phyloP scores from a whole-genome alignment of 441 rosid genomes.

The Flueggea neowawraea region DNA sequence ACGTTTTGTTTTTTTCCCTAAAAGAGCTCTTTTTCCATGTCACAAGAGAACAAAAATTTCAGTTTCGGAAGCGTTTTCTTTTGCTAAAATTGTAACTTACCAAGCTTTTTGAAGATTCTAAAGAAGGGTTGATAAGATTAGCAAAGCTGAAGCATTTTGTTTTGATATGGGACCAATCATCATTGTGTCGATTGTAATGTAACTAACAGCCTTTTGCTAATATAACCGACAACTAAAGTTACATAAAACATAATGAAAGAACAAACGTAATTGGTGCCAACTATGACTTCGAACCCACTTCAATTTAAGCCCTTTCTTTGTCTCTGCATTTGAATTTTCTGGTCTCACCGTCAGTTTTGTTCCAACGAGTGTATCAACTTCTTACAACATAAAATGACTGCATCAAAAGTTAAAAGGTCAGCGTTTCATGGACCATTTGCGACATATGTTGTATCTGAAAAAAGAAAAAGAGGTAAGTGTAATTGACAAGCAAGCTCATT shows the following conservation, averaged over 20 bases:
- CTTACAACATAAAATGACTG: slow-evolving; percentile 18
- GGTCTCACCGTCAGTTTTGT: not conserved
- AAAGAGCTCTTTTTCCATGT: too few species aligned
- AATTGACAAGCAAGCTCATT: too few species aligned
- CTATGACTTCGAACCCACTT: too few species aligned
- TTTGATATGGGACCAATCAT: slow-evolving; percentile 5
- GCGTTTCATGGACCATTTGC: slow-evolving; percentile 25
- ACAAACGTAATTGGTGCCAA: too few species aligned
- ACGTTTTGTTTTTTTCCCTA: not conserved
- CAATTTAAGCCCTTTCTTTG: too few species aligned
- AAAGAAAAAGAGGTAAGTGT: not conserved
- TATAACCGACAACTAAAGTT: too few species aligned
- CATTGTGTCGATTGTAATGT: slow-evolving; percentile 8
- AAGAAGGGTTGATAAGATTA: slow-evolving; percentile 4
- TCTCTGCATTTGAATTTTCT: too few species aligned
- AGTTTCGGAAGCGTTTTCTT: not conserved
- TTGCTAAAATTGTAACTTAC: not conserved
- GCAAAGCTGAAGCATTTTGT: slow-evolving; percentile 15
- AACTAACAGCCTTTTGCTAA: not conserved
- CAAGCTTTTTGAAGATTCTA: slow-evolving; percentile 14
- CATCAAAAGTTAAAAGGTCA: slow-evolving; percentile 19
- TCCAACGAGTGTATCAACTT: slow-evolving; percentile 15
- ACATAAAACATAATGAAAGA: too few species aligned
- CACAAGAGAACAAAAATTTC: not conserved
- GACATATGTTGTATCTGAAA: slow-evolving; percentile 15